phyloP scores from a whole-genome alignment of 495 filamentous ascomycete species.

The Daldinia caldariorum region DNA sequence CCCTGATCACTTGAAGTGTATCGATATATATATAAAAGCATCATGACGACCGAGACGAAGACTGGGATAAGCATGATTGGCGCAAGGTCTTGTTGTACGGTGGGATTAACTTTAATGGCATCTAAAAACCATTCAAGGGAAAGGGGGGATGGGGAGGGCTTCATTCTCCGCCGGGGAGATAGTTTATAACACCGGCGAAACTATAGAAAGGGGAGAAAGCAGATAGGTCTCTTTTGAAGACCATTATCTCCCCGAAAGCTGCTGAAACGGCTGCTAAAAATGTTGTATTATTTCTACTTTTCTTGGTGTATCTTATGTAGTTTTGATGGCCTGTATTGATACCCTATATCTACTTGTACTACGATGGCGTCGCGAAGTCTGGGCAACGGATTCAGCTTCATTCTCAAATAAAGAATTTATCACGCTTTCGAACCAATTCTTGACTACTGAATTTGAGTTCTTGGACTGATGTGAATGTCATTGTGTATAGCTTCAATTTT shows the following conservation, averaged over 20 bases:
- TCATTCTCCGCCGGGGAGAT: slow-evolving; percentile 5
- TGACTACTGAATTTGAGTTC: not conserved
- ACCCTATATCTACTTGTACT: slow-evolving; percentile 34
- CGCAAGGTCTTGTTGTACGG: slow-evolving; percentile 41
- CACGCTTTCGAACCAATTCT: slow-evolving; percentile 6
- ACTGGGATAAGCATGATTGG: slow-evolving; percentile 39
- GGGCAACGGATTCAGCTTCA: slow-evolving; percentile 20
- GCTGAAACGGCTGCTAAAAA: not conserved
- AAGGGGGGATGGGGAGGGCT: not conserved
- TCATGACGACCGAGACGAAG: slow-evolving; percentile 42
- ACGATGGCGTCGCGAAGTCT: slow-evolving; percentile 23
- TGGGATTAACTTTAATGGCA: slow-evolving; percentile 39
- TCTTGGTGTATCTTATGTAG: slow-evolving; percentile 33
- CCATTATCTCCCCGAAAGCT: slow-evolving; percentile 14
- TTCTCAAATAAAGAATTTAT: slow-evolving; percentile 29
- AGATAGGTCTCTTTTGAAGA: slow-evolving; percentile 13
- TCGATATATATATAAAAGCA: slow-evolving; percentile 36
- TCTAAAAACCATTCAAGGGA: slow-evolving; percentile 19
- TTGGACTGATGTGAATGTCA: not conserved
- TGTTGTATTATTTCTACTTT: not conserved
- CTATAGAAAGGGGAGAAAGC: slow-evolving; percentile 34
- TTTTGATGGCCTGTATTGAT: slow-evolving; percentile 38
- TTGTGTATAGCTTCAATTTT: not conserved
- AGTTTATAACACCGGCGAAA: slow-evolving; percentile 14
- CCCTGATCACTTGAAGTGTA: slow-evolving; percentile 31